These are phyloP conservation scores for Paramecium sexaurelia DNA, from an alignment of 73 alveolate species.

Conservation along the genomic window DNA sequence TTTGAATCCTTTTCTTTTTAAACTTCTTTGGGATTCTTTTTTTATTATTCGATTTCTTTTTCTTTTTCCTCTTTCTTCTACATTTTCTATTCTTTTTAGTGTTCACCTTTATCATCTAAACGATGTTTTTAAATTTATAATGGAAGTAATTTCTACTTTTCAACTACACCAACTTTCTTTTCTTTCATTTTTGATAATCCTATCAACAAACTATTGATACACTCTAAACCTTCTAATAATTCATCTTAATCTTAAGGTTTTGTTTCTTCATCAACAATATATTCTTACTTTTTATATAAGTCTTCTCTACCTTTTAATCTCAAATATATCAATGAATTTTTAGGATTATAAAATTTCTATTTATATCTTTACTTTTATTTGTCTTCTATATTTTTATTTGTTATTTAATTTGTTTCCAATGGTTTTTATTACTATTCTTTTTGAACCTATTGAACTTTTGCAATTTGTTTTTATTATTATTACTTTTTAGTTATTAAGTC, in stretches of 20 bases:
- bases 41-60: not conserved
- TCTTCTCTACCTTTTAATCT: slow-evolving; percentile 5
- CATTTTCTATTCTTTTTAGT: not conserved
- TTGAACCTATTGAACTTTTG: not conserved
- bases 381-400: not conserved
- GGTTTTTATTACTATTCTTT: not conserved
- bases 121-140: not conserved
- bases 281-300: not conserved
- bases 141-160: not conserved
- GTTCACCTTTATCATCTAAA: not conserved
- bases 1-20: not conserved
- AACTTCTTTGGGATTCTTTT: not conserved
- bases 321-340: slow-evolving; percentile 2
- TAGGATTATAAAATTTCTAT: not conserved
- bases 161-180: not conserved
- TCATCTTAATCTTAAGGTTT: not conserved
- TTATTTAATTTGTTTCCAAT: not conserved
- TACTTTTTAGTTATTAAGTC: not conserved
- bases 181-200: not conserved
- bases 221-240: not conserved
- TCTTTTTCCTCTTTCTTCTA: not conserved
- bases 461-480: not conserved
- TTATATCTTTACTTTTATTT: not conserved
- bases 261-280: not conserved
- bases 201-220: not conserved